phyloP scores from a whole-genome alignment of 768 basidiomycete genomes.

The Rhizopogon sp. region DNA sequence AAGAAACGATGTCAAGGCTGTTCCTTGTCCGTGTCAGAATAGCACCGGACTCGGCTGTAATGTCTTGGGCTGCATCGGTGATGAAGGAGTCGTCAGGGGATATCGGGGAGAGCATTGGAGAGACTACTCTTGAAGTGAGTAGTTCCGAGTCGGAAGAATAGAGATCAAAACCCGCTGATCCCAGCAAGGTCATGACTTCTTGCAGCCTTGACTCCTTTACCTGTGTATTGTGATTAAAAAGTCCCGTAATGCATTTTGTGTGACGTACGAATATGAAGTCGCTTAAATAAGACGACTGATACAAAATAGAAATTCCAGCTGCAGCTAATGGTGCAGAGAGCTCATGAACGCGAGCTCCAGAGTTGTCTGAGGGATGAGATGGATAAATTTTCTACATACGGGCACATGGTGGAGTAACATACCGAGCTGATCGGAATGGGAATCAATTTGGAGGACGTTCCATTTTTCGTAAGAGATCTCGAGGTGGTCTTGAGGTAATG shows the following conservation, averaged over 20 bases:
- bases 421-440: slow-evolving; percentile 70
- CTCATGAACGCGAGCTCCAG: slow-evolving; percentile 70
- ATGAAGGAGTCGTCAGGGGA: slow-evolving; percentile 24
- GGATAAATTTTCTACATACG: slow-evolving; percentile 3
- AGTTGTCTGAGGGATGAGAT: slow-evolving; percentile 41
- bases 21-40: slow-evolving; percentile 46
- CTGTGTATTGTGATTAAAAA: slow-evolving; percentile 27
- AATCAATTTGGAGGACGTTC: slow-evolving; percentile 79
- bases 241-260: not conserved
- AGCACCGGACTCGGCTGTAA: slow-evolving; percentile 32
- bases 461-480: slow-evolving; percentile 72
- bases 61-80: slow-evolving; percentile 23
- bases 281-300: slow-evolving; percentile 78
- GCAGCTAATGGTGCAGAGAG: slow-evolving; percentile 72
- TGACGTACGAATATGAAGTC: slow-evolving; percentile 73
- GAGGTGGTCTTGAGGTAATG: slow-evolving; percentile 40
- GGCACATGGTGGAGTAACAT: slow-evolving; percentile 14
- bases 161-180: slow-evolving; percentile 60
- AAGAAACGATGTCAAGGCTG: slow-evolving; percentile 28
- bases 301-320: slow-evolving; percentile 76
- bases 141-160: slow-evolving; percentile 44
- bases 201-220: slow-evolving; percentile 63
- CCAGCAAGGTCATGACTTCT: slow-evolving; percentile 57
- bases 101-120: slow-evolving; percentile 27
- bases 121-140: slow-evolving; percentile 24